Evolutionary conservation across 2,329 filamentous ascomycete genomes (phyloP), one percentile per base, ranked within the genome.

Genomic region (Calonectria multiphialidica): DNA sequence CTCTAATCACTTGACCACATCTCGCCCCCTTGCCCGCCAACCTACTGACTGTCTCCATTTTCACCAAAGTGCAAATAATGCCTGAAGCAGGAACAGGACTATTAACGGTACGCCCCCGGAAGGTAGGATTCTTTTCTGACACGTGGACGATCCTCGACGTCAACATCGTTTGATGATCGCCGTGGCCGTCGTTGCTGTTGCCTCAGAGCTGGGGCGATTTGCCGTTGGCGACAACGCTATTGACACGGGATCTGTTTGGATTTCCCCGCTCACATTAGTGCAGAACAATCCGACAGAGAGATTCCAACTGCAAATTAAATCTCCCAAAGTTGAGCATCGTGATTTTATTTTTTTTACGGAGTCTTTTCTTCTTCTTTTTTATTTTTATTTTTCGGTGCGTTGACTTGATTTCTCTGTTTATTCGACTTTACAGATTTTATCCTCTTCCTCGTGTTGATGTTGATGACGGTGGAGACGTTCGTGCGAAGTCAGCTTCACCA

Each of bases 161-260:
- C 68, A 70, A 65, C 21, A 65, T 70, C 40, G 68, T 59, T 65
- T 65, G 61, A 70, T 70, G 61, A 70, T 70, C 68, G 61, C 21
- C 68, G 21, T 70, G 21, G 61, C 21, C 18, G 16, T 57, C 42
- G 59, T 30, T 45, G 23, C 35, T 16, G 49, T 49, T 25, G 49
- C 61, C 50, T 55, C 37, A 10, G n/a, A n/a, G 40, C 12, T 23
- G 61, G 50, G 67, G 57, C 30, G 50, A 37, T 37, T 37, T 21
- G 16, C 16, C 28, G 8, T 15, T 44, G 40, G 40, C 16, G 16
- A n/a, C 16, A 5, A 8, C 42, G 42, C 44, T 23, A 47, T 47
- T 8, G 10, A 23, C 44, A 47, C 9, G 21, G 44, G 44, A 47
- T 18, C 18, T 6, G 8, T n/a, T 21, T 45, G 18, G 42, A 8